Evolutionary conservation across 345 rosid species (phyloP).

Genomic region (Eucalyptus lansdowneana): DNA sequence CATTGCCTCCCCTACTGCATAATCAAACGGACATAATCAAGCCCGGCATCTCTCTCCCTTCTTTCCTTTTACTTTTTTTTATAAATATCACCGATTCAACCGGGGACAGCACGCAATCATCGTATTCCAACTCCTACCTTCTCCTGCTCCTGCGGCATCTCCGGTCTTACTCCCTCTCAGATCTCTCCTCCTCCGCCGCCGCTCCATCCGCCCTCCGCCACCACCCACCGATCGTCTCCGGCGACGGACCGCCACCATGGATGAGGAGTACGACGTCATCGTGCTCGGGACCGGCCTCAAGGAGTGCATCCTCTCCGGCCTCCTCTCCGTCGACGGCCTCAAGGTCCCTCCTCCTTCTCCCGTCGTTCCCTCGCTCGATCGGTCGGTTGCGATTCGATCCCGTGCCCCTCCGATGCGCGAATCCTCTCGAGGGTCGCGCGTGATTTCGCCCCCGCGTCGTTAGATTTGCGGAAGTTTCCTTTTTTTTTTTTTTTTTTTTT

Average conservation of each 20-base stretch:
- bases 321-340: constrained; percentile 97
- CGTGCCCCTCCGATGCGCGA: neutral
- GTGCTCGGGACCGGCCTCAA: constrained; percentile 99
- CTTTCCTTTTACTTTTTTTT: neutral
- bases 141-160: neutral
- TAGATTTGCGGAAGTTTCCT: neutral
- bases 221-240: neutral
- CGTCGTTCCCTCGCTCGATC: neutral
- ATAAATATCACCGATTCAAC: neutral
- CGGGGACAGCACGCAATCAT: neutral
- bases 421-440: neutral
- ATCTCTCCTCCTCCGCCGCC: neutral
- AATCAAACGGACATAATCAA: neutral
- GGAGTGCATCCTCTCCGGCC: constrained; percentile 99
- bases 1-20: neutral
- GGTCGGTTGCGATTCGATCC: neutral
- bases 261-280: constrained; percentile 90
- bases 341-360: constrained; percentile 33
- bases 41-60: too few relatives aligned
- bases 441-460: neutral
- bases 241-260: constrained; percentile 29
- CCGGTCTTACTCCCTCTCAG: neutral
- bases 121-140: neutral
- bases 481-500: neutral
- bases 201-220: neutral